phyloP scores from a whole-genome alignment of 805 yeast genomes.

The Hanseniaspora jakobsenii region DNA sequence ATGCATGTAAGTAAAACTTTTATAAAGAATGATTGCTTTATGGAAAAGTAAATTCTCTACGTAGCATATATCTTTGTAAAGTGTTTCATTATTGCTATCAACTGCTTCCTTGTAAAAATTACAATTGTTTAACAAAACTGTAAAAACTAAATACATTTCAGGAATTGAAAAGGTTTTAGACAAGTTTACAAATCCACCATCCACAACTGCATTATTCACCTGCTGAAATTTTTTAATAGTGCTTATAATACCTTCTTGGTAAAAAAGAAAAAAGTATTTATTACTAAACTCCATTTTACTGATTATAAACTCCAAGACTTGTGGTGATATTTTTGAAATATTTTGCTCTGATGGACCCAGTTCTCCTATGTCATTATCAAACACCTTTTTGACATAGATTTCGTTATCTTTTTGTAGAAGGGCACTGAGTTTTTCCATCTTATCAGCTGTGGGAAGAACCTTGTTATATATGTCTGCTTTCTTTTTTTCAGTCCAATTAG shows the following conservation, averaged over 20 bases:
- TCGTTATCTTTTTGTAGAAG: conserved; percentile 12
- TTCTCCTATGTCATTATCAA: background rate
- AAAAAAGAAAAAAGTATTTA: background rate
- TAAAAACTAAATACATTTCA: background rate
- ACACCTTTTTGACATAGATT: conserved; percentile 1
- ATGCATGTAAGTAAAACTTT: background rate
- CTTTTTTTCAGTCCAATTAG: background rate
- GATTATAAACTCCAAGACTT: background rate
- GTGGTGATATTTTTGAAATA: conserved; percentile 3
- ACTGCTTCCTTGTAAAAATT: background rate
- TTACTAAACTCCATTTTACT: background rate
- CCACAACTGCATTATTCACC: background rate
- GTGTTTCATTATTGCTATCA: background rate
- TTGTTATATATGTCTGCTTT: background rate
- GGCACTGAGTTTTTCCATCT: conserved; percentile 2
- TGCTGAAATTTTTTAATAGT: conserved; percentile 1
- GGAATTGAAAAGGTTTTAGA: background rate
- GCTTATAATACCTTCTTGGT: background rate
- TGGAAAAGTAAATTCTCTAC: conserved; percentile 4
- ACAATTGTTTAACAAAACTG: background rate
- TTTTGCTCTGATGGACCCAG: background rate
- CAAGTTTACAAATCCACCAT: background rate
- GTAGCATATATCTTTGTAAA: conserved; percentile 2
- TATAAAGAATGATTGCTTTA: conserved; percentile 3
- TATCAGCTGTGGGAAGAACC: background rate